Evolutionary conservation across 768 basidiomycete species (phyloP).

Genomic region (Cyclocybe cylindracea): DNA sequence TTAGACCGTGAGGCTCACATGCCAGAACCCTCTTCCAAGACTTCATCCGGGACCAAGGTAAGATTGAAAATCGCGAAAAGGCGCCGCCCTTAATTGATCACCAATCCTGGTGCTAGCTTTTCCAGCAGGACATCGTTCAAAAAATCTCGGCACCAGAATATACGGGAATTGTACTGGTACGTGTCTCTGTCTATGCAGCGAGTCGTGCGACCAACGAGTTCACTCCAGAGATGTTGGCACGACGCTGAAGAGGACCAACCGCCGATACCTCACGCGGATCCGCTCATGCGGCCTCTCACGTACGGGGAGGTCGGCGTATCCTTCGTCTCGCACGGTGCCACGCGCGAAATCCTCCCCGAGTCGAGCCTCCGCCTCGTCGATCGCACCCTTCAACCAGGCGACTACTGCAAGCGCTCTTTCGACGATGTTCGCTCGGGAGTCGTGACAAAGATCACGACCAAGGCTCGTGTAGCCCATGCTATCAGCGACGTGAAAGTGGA

Average conservation of each 20-base stretch:
- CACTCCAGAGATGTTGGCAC: slow-evolving; percentile 79
- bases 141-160: slow-evolving; percentile 38
- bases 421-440: slow-evolving; percentile 78
- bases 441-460: slow-evolving; percentile 61
- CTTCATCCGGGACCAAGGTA: slow-evolving; percentile 4
- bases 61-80: neutral
- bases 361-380: slow-evolving; percentile 70
- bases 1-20: too few relatives aligned
- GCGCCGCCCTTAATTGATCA: neutral
- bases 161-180: slow-evolving; percentile 69
- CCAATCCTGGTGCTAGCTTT: slow-evolving; percentile 43
- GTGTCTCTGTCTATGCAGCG: slow-evolving; percentile 9
- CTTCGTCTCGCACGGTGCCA: slow-evolving; percentile 49
- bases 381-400: slow-evolving; percentile 76
- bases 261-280: slow-evolving; percentile 48
- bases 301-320: slow-evolving; percentile 85
- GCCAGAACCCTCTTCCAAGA: neutral
- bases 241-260: slow-evolving; percentile 74
- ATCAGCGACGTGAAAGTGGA: slow-evolving; percentile 61
- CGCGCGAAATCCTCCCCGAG: slow-evolving; percentile 74
- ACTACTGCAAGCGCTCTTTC: slow-evolving; percentile 78
- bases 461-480: slow-evolving; percentile 73
- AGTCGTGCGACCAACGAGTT: neutral
- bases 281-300: slow-evolving; percentile 71
- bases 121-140: slow-evolving; percentile 68